These are phyloP conservation scores for Alternaria brassicae DNA, from an alignment of 2,329 filamentous ascomycete species.

Conservation along the genomic window DNA sequence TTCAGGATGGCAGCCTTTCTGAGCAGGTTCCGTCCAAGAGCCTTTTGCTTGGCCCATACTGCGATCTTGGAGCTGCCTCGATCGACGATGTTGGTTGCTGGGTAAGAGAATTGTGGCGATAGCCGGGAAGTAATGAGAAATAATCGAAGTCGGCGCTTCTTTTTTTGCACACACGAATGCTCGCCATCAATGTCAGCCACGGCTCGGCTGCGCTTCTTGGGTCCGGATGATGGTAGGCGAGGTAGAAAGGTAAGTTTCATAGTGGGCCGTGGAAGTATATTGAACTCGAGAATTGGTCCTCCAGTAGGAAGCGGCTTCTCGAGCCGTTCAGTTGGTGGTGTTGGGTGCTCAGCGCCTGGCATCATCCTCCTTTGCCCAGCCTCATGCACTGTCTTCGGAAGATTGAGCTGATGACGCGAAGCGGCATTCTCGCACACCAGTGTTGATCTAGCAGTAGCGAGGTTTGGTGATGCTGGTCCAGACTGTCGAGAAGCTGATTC, in stretches of 20 bases:
- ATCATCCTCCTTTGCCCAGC: slow-evolving; percentile 42
- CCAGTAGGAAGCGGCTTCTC: slow-evolving; percentile 18
- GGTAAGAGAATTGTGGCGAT: slow-evolving; percentile 72
- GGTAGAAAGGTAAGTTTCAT: slow-evolving; percentile 48
- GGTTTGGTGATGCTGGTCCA: slow-evolving; percentile 5
- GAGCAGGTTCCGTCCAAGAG: slow-evolving; percentile 60
- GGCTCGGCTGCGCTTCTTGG: slow-evolving; percentile 60
- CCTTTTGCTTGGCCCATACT: slow-evolving; percentile 57
- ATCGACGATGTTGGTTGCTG: slow-evolving; percentile 73
- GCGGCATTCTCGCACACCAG: slow-evolving; percentile 39
- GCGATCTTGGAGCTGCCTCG: slow-evolving; percentile 61
- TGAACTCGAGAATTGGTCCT: slow-evolving; percentile 44
- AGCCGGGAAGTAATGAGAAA: slow-evolving; percentile 72
- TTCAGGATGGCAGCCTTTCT: slow-evolving; percentile 73
- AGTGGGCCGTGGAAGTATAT: slow-evolving; percentile 30
- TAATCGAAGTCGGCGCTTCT: slow-evolving; percentile 71
- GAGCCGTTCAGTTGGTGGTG: slow-evolving; percentile 16
- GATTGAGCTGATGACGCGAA: slow-evolving; percentile 23
- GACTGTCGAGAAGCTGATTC: slow-evolving; percentile 2
- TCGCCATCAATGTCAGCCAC: slow-evolving; percentile 64
- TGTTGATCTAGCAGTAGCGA: slow-evolving; percentile 4
- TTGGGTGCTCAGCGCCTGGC: slow-evolving; percentile 22
- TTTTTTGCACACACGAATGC: slow-evolving; percentile 60
- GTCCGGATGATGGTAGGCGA: slow-evolving; percentile 25
- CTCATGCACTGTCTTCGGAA: slow-evolving; percentile 38